Conservation (phyloP, 495 filamentous ascomycete genomes). For the Hypomontagnella monticulosa region DNA sequence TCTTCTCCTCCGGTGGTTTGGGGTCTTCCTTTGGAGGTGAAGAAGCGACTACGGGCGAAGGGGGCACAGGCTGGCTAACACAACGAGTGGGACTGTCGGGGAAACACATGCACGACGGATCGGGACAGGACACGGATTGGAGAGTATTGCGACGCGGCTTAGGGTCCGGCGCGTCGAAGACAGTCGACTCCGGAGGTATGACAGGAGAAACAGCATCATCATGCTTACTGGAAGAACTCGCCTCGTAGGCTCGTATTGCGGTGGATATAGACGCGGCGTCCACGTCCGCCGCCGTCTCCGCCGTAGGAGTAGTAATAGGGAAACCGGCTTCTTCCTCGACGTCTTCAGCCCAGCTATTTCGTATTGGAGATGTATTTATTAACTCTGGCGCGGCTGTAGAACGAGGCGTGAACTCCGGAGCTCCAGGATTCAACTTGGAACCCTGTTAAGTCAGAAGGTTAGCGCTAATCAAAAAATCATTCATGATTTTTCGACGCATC, state of each 20-base stretch:
- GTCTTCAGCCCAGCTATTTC: slow-evolving; percentile 46
- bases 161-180: slow-evolving; percentile 22
- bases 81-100: slow-evolving; percentile 41
- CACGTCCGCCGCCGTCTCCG: slow-evolving; percentile 1
- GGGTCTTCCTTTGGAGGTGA: neutral
- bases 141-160: slow-evolving; percentile 47
- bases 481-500: slow-evolving; percentile 55
- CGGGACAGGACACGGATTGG: slow-evolving; percentile 44
- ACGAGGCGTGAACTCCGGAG: slow-evolving; percentile 64
- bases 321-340: slow-evolving; percentile 37
- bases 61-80: slow-evolving; percentile 43
- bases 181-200: slow-evolving; percentile 20
- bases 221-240: slow-evolving; percentile 17
- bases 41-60: slow-evolving; percentile 20
- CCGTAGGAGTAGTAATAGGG: no score
- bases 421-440: slow-evolving; percentile 63
- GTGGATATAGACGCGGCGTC: slow-evolving; percentile 35
- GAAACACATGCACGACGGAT: slow-evolving; percentile 29
- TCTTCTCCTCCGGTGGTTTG: slow-evolving; percentile 3
- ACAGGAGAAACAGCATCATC: slow-evolving; percentile 31
- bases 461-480: slow-evolving; percentile 55
- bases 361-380: slow-evolving; percentile 29
- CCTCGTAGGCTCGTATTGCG: slow-evolving; percentile 26
- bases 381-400: slow-evolving; percentile 37
- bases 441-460: slow-evolving; percentile 54